phyloP scores from a whole-genome alignment of 2,329 filamentous ascomycete genomes.

The Metarhizium robertsii region DNA sequence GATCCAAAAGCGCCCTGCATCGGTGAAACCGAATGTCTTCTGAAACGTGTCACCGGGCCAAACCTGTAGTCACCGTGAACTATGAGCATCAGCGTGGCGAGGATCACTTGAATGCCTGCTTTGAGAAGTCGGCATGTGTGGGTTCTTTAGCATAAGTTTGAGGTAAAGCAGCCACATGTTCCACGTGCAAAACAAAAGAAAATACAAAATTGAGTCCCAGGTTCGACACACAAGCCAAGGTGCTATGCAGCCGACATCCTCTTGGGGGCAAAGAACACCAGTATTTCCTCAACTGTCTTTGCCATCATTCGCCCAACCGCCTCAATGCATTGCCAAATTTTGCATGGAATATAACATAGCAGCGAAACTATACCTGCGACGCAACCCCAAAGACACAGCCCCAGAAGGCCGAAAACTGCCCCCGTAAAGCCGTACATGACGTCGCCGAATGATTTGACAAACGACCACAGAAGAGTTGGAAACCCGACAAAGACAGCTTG shows the following conservation, averaged over 20 bases:
- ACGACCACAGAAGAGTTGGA: background rate
- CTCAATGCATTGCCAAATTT: slow-evolving; percentile 21
- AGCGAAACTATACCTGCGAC: slow-evolving; percentile 17
- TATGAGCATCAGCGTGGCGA: too few species aligned
- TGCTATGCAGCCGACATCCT: background rate
- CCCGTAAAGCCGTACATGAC: background rate
- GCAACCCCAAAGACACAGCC: slow-evolving; percentile 15
- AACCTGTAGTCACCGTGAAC: too few species aligned
- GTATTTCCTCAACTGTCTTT: slow-evolving; percentile 22
- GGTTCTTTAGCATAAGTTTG: too few species aligned
- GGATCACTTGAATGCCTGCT: too few species aligned
- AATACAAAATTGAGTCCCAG: too few species aligned
- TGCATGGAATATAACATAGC: slow-evolving; percentile 22
- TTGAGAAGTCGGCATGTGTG: too few species aligned
- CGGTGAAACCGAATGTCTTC: too few species aligned
- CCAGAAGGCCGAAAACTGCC: background rate
- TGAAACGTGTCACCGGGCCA: too few species aligned
- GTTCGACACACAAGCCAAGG: too few species aligned
- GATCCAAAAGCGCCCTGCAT: too few species aligned
- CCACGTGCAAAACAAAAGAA: too few species aligned
- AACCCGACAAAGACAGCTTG: slow-evolving; percentile 17
- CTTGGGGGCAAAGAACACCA: background rate
- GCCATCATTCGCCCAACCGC: slow-evolving; percentile 20
- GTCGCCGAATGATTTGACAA: background rate
- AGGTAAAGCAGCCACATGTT: too few species aligned